phyloP scores from a whole-genome alignment of 2,329 filamentous ascomycete species.

The Myriosclerotinia scirpicola region DNA sequence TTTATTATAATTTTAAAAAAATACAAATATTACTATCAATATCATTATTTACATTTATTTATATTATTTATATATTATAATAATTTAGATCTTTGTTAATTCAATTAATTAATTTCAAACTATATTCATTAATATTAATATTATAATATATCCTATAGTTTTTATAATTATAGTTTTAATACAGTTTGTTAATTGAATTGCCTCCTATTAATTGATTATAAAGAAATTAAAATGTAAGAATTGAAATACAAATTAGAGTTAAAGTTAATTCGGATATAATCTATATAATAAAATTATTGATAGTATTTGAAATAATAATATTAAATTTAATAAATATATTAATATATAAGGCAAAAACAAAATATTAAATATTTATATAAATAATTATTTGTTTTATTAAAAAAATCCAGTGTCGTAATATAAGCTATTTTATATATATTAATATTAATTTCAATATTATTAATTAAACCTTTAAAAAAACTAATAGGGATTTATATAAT shows the following conservation, averaged over 20 bases:
- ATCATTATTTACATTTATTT: background rate
- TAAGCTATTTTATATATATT: slow-evolving; percentile 1
- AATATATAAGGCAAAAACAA: background rate
- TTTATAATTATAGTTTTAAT: slow-evolving; percentile 9
- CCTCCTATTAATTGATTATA: slow-evolving; percentile 12
- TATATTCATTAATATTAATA: background rate
- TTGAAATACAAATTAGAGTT: slow-evolving; percentile 13
- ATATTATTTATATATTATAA: background rate
- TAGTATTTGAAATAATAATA: background rate
- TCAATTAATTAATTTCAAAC: background rate
- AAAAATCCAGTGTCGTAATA: slow-evolving; percentile 8
- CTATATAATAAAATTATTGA: slow-evolving; percentile 18
- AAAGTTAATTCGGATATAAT: slow-evolving; percentile 12
- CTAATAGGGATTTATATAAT: background rate
- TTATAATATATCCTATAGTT: background rate
- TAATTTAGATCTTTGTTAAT: background rate
- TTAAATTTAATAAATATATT: background rate
- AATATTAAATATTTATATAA: background rate
- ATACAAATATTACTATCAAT: slow-evolving; percentile 16
- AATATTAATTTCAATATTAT: background rate
- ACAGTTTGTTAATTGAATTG: background rate
- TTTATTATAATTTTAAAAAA: background rate
- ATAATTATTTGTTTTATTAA: slow-evolving; percentile 3
- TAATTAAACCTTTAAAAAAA: background rate
- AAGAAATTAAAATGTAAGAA: slow-evolving; percentile 8